Evolutionary conservation across 768 basidiomycete species (phyloP), one percentile per base, ranked within the genome.

Genomic region (Krasilnikovozyma curviuscula): DNA sequence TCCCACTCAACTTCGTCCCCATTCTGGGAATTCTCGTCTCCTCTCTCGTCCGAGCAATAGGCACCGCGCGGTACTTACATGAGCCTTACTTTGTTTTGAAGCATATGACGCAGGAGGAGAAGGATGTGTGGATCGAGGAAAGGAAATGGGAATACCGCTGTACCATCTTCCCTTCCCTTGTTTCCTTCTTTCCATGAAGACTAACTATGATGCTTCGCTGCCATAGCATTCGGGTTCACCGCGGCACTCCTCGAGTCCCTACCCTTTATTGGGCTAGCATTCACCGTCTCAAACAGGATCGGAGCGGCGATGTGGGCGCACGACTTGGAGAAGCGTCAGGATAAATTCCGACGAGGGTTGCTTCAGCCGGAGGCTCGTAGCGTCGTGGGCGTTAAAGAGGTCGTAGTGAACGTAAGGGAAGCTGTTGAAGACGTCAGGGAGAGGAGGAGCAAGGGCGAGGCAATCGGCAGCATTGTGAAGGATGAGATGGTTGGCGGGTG

Each of bases 101-200:
- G 65, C 74, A 73, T 43, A 88, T 95, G 86, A 71, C 75, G 0
- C 64, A 70, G 6, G 64, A 71, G 21, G 76, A 89, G 57, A 65
- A 73, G 5, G 76, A 76, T 3, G 66, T 79, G 1, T 95, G 83
- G 65, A 72, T 89, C 49, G 81, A 85, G 57, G 88, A 91, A 61
- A 74, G 81, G 13, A 85, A 81, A 58, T 83, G 84, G 81, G 80
- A 83, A 53, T 89, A 91, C 56, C 69, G 79, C 56, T 56, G 83
- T 83, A 37, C 56, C 61, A 56, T 39, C 3, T 33, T 23, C 25
- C 44, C 37, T 44, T 35, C 38, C 23, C 25, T 28, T 34, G 9
- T 18, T 34, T 33, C 28, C 40, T 23, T 14, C 23, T 43, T 21
- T 43, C 12, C 16, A 39, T 50, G 24, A 23, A 44, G 21, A 35